Evolutionary conservation across 495 filamentous ascomycete genomes (phyloP), one percentile per base, ranked within the genome.

Genomic region (Daldinia caldariorum): DNA sequence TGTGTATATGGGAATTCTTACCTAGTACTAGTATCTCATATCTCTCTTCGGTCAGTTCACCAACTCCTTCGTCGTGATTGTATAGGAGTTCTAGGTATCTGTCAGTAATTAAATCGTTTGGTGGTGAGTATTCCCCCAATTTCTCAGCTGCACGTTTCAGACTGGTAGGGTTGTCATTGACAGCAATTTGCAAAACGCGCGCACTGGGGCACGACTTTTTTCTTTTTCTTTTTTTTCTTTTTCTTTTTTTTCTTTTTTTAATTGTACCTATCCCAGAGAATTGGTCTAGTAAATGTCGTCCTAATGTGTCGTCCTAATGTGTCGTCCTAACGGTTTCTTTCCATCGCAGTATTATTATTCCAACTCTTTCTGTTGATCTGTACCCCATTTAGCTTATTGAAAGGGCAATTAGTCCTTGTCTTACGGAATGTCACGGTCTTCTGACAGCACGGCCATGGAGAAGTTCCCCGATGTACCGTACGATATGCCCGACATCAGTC

Each of bases 401-500:
- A 47, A 1, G 18, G 43, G 1, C 18, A 47, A 22, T 47, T 22
- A 1, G 43, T 47, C 43, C 18, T 3, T 4, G 18, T 22, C 43
- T 47, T 22, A 13, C 38, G 51, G 32, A 34, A 69, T 69, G 67
- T 69, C 67, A 54, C 67, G 10, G 13, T 71, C 70, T 16, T 73
- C 64, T 10, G 45, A 58, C 45, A 70, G 66, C 20, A 59, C 56
- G 29, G 55, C 64, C 43, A 63, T 57, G n/a, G 70, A 75, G 35
- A 71, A 43, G 14, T 73, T 69, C 18, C 70, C 70, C 9, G 56
- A 64, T 8, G 29, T 63, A 18, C 63, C 70, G 1, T 67, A 61
- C 29, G 43, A 35, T 53, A 18, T 26, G 61, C 32, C 20, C 38
- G 26, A 66, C 20, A 20, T 34, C 38, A 31, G 63, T 22, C 43